Percentiles rank a stretch among this genome's conserved stretches.
phyloP scores from a whole-genome alignment of 2,329 filamentous ascomycete species.

The Ceratocystis harringtonii region DNA sequence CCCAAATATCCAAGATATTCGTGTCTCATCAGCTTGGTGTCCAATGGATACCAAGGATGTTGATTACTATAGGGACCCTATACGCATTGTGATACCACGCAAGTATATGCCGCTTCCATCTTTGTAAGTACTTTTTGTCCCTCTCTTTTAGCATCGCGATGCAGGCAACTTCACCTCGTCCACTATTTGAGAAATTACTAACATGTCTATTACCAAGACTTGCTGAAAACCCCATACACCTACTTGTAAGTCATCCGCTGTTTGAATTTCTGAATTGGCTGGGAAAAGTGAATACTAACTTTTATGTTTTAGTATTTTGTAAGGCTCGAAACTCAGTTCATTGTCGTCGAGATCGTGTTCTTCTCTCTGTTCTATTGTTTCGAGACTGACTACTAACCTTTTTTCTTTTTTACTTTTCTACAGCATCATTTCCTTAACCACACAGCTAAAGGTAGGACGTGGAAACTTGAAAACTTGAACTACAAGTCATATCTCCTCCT shows the following conservation, averaged over 20 bases:
- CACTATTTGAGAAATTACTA: neutral
- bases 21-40: conserved; percentile 14
- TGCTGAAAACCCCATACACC: conserved; percentile 61
- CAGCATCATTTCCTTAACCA: conserved; percentile 57
- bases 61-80: conserved; percentile 56
- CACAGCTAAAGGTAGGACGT: conserved; percentile 47
- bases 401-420: conserved; percentile 10
- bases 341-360: neutral
- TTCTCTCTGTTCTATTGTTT: too few species aligned
- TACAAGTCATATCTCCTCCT: too few species aligned
- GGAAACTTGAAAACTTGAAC: too few species aligned
- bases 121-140: conserved; percentile 23
- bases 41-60: conserved; percentile 9
- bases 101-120: conserved; percentile 34
- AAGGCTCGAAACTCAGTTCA: conserved; percentile 19
- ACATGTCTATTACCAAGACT: conserved; percentile 27
- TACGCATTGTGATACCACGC: conserved; percentile 42
- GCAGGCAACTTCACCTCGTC: neutral
- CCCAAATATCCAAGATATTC: conserved; percentile 13
- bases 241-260: conserved; percentile 34
- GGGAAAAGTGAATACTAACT: conserved; percentile 19
- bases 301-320: conserved; percentile 32
- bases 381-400: too few species aligned
- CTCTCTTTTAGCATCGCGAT: neutral
- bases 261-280: neutral